phyloP scores from a whole-genome alignment of 1,284 basidiomycete species.

The Ustilago sp. region DNA sequence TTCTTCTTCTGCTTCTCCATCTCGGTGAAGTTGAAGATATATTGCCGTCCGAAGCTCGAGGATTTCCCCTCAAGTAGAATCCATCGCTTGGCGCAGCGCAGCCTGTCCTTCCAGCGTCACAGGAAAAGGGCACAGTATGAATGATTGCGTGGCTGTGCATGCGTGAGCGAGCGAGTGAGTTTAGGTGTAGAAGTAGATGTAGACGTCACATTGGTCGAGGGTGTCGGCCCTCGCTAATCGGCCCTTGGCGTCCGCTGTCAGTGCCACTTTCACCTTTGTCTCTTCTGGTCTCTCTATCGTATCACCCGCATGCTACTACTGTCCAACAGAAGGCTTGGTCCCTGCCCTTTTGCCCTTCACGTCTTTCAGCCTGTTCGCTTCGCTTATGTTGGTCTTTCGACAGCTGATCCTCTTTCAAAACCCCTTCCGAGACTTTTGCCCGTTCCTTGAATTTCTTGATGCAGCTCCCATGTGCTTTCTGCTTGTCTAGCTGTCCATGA shows the following conservation, averaged over 20 bases:
- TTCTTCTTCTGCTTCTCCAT: neutral
- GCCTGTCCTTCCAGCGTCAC: neutral
- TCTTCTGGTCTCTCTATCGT: neutral
- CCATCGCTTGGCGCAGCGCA: neutral
- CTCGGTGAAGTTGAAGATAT: neutral
- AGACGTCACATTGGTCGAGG: no score
- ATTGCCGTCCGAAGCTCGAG: no score
- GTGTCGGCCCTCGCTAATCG: neutral
- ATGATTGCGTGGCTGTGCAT: no score
- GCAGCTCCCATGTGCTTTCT: constrained; percentile 21
- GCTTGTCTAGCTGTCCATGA: constrained; percentile 12
- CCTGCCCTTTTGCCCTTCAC: neutral
- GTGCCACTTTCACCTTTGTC: constrained; percentile 3
- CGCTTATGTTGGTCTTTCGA: neutral
- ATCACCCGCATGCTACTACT: neutral
- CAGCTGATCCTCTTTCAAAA: neutral
- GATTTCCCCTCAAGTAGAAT: neutral
- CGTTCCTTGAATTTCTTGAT: constrained; percentile 26
- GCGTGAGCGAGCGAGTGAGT: no score
- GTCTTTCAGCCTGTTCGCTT: constrained; percentile 3
- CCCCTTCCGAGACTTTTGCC: constrained; percentile 13
- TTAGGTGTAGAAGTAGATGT: no score
- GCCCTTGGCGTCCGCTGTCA: neutral
- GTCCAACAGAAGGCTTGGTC: no score
- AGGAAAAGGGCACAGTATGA: no score